Evolutionary conservation across 768 basidiomycete genomes (phyloP), one percentile per base, ranked within the genome.

Genomic region (Xerocomellus chrysenteron): DNA sequence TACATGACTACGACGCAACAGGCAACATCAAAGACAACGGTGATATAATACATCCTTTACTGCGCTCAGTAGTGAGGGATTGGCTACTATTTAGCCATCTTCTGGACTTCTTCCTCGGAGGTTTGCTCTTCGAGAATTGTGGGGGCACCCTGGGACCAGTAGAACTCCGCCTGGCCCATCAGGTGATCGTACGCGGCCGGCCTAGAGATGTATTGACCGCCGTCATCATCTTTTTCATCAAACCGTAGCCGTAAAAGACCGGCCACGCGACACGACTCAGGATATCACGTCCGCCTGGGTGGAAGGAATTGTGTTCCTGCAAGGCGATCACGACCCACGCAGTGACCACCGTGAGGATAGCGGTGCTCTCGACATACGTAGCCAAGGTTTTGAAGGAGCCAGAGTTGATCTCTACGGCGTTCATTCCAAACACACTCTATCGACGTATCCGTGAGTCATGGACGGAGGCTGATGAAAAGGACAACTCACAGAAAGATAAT

Each of bases 301-400:
- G 69, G 45, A 71, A 63, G 19, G 56, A 30, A 32, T 65, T 71
- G 17, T 64, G 47, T 8, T 53, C 45, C 8, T 84, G 83, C 59
- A 82, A 76, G 8, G 83, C 79, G 21, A 85, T 72, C 41, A 86
- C 76, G 37, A 82, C 62, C 83, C 84, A 86, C 19, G 80, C 67
- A 11, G 83, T 84, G 14, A 76, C 30, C 13, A 75, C n/a, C 0
- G 83, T 86, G 46, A 87, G 68, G 1, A 77, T 73, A 4, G 82
- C 41, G 0, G 84, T 80, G 8, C 74, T 66, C n/a, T 63, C 75
- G 24, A 78, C 17, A 47, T 78, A 84, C 45, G 69, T 66, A 3
- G 57, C 47, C n/a, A 83, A 59, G 4, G 72, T 72, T 50, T 68
- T 72, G 11, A 52, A n/a, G 6, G 69, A 65, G 12, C 45, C 41